Percentiles rank a stretch among this genome's conserved stretches.
Conservation (phyloP, 2,329 filamentous ascomycete species). For the Emmonsia crescens region DNA sequence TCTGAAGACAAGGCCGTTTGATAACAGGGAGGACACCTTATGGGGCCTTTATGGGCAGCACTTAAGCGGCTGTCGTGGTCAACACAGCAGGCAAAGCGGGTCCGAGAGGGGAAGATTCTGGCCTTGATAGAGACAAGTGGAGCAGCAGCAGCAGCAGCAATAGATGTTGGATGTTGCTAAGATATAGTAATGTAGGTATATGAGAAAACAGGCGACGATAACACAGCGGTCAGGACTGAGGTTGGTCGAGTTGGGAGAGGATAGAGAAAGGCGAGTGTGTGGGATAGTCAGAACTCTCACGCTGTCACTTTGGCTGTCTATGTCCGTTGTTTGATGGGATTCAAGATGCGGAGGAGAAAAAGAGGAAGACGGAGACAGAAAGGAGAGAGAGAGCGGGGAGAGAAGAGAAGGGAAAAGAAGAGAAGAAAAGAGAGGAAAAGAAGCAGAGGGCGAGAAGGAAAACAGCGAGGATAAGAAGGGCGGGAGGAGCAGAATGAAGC, state of each 20-base stretch:
- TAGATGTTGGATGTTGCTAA: not conserved
- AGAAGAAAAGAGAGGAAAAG: constrained; percentile 21
- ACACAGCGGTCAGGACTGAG: not conserved
- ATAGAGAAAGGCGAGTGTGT: not conserved
- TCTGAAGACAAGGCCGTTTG: not conserved
- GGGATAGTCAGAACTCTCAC: not conserved
- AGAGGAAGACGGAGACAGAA: constrained; percentile 5
- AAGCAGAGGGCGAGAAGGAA: constrained; percentile 18
- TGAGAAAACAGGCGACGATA: not conserved
- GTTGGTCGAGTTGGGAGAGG: not conserved
- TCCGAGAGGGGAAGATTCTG: not conserved
- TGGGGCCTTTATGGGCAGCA: not conserved
- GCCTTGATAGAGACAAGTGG: not conserved
- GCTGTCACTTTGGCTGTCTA: not conserved
- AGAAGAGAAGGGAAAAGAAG: constrained; percentile 15
- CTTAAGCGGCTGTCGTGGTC: not conserved
- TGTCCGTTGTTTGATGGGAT: not conserved
- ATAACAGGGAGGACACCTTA: not conserved
- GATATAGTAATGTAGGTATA: not conserved
- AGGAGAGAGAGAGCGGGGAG: constrained; percentile 4
- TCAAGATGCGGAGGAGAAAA: not conserved
- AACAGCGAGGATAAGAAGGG: not conserved
- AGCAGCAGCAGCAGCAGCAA: not conserved
- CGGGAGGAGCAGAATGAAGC: not conserved
- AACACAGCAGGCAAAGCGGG: not conserved